Conservation (phyloP, 805 yeast species). For the Kuraishia ogatae region DNA sequence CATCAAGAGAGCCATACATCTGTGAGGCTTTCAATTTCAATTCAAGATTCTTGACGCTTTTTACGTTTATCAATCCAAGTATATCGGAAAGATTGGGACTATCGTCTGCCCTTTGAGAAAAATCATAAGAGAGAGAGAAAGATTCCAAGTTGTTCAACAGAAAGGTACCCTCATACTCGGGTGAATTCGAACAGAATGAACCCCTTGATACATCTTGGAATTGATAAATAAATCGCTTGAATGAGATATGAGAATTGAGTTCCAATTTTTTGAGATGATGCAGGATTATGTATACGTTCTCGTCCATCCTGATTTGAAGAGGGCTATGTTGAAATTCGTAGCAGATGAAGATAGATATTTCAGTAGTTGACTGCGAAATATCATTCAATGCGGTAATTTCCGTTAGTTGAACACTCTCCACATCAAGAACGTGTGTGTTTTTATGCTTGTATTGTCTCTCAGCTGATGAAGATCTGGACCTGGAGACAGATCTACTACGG, state of each 20-base stretch:
- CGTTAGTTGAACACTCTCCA: not conserved
- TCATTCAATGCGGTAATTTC: not conserved
- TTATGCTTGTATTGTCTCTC: not conserved
- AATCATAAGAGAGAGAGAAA: not conserved
- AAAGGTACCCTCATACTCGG: not conserved
- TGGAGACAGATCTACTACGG: not conserved
- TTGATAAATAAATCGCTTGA: slow-evolving; percentile 17
- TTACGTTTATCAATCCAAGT: not conserved
- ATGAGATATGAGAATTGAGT: slow-evolving; percentile 15
- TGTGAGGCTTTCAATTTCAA: not conserved
- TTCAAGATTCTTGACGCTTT: not conserved
- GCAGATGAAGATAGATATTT: not conserved
- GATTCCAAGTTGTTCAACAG: not conserved
- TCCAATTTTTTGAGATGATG: not conserved
- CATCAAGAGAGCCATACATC: not conserved
- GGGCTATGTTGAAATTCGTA: not conserved
- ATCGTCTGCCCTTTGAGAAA: not conserved
- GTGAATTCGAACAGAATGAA: not conserved
- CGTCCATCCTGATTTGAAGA: not conserved
- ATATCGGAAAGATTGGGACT: not conserved
- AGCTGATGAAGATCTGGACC: not conserved
- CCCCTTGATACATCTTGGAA: not conserved
- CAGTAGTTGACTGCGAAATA: not conserved
- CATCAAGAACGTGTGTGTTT: not conserved
- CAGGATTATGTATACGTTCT: not conserved